These are phyloP conservation scores for Annona cherimola DNA, from an alignment of 164 flowering plant genomes.

Conservation along the genomic window DNA sequence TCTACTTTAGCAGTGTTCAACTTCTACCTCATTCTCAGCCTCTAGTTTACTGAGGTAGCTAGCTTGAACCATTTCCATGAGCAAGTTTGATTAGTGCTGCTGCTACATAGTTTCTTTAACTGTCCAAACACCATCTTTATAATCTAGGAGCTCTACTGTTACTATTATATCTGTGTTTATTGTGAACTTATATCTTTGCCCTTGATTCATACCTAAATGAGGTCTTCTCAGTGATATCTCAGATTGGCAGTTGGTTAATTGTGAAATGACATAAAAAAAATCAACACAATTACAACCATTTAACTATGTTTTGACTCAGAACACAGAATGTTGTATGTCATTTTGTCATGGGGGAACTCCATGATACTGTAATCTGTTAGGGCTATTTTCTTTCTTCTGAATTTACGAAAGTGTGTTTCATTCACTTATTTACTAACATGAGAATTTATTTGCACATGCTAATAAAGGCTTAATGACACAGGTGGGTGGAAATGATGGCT, in stretches of 20 bases:
- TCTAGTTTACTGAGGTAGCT: not conserved
- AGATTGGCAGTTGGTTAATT: too few species aligned
- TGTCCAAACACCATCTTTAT: not conserved
- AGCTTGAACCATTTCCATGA: not conserved
- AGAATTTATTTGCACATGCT: not conserved
- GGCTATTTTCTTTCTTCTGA: too few species aligned
- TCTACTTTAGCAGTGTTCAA: not conserved
- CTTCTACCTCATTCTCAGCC: not conserved
- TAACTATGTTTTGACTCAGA: too few species aligned
- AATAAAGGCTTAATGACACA: constrained; percentile 24
- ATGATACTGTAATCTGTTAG: too few species aligned
- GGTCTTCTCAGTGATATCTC: too few species aligned
- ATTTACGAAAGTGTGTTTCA: not conserved
- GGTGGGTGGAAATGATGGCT: constrained; percentile 99
- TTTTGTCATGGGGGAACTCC: too few species aligned
- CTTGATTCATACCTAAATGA: too few species aligned
- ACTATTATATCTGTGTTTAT: not conserved
- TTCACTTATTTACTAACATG: not conserved
- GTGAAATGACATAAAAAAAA: too few species aligned
- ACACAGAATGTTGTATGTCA: too few species aligned
- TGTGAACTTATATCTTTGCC: too few species aligned
- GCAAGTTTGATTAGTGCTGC: not conserved
- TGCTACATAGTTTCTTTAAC: not conserved
- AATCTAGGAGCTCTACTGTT: too few species aligned
- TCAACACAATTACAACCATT: too few species aligned